Conservation (phyloP, 1,139 yeast species). For the Meyerozyma carpophila region DNA sequence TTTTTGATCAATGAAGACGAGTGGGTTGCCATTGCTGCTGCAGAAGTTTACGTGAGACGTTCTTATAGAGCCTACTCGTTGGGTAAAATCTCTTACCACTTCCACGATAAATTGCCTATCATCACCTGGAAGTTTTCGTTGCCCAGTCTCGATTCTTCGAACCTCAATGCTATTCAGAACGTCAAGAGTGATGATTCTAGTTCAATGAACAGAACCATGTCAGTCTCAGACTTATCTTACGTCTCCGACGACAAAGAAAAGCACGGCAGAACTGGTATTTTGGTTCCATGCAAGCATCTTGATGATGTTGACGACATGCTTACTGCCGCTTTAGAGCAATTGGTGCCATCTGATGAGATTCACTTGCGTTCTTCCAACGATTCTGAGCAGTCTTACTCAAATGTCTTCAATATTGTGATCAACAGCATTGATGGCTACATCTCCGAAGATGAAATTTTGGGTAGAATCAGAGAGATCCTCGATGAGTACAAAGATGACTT, state of each 20-base stretch:
- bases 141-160: constrained; percentile 65
- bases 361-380: constrained; percentile 21
- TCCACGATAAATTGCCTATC: constrained; percentile 58
- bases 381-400: constrained; percentile 25
- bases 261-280: constrained; percentile 74
- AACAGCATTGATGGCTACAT: constrained; percentile 69
- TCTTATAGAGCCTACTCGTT: constrained; percentile 95
- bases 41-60: constrained; percentile 93
- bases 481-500: constrained; percentile 69
- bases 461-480: constrained; percentile 58
- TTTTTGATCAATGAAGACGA: constrained; percentile 81
- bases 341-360: constrained; percentile 47
- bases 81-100: constrained; percentile 63
- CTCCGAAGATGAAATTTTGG: constrained; percentile 64
- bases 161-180: constrained; percentile 56
- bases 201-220: constrained; percentile 75
- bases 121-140: constrained; percentile 89
- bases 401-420: constrained; percentile 78
- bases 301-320: constrained; percentile 88
- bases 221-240: constrained; percentile 87
- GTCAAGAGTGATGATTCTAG: constrained; percentile 33
- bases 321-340: constrained; percentile 65
- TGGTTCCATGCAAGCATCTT: constrained; percentile 75
- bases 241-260: constrained; percentile 63
- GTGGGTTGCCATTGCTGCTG: constrained; percentile 91